phyloP scores from a whole-genome alignment of 75 land plant genomes.

The Cryptomeria japonica region DNA sequence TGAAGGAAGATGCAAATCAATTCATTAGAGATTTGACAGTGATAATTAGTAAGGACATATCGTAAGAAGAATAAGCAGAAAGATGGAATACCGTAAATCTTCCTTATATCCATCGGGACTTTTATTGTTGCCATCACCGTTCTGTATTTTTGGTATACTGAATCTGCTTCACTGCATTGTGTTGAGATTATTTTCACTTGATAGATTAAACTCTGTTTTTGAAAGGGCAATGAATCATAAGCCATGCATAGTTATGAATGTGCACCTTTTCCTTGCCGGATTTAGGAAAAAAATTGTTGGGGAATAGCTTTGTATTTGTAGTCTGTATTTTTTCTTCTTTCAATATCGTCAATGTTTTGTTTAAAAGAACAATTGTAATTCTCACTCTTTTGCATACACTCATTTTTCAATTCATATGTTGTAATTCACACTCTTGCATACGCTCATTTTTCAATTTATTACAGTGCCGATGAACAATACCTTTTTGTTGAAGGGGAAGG shows the following conservation, averaged over 20 bases:
- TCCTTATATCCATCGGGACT: too few species aligned
- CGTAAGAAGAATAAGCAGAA: too few species aligned
- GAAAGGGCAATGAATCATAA: not conserved
- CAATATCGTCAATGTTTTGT: not conserved
- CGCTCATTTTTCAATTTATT: not conserved
- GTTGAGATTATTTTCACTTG: not conserved
- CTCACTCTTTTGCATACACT: not conserved
- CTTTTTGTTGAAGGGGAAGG: slow-evolving; percentile 35
- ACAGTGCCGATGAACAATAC: slow-evolving; percentile 52
- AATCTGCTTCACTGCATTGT: not conserved
- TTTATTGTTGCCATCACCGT: not conserved
- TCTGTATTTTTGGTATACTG: not conserved
- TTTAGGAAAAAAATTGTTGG: not conserved
- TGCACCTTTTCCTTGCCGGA: not conserved
- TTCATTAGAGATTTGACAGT: too few species aligned
- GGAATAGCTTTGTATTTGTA: not conserved
- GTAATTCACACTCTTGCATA: not conserved
- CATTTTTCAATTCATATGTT: not conserved
- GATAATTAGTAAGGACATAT: too few species aligned
- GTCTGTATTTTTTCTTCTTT: not conserved
- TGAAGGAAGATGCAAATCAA: too few species aligned
- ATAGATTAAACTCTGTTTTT: not conserved
- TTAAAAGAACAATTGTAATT: not conserved
- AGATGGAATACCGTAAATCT: too few species aligned
- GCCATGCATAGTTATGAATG: not conserved